Base-by-base conservation (phyloP, 257 asterid species). In the Phtheirospermum japonicum region DNA sequence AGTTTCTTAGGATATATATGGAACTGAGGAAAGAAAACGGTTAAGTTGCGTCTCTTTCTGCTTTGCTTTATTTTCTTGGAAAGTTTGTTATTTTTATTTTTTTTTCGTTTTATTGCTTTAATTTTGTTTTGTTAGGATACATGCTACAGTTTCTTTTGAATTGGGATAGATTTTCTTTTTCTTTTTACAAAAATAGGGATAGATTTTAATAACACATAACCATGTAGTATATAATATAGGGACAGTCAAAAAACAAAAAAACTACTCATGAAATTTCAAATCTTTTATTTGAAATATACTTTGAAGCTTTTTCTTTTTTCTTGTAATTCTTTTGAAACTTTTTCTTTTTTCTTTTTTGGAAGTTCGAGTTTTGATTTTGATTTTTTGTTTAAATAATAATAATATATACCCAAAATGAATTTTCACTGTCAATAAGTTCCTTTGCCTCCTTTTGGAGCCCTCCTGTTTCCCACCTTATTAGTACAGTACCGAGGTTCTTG, bases 1-100 rank as follows among this genome's bases (percentile, higher is more conserved):
- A 75, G 89, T 76, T 71, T 66, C 30, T 30, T 48, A 76, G 64
- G 77, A 71, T 71, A 60, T 36, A 9, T 6, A 36, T 6, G 8
- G 4, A n/a, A n/a, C n/a, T 52, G 74, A 66, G 68, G 81, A 78
- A 88, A 83, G 77, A 65, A 73, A 79, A 73, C 68, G 43, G 77
- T 75, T 63, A 73, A 73, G 83, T 77, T n/a, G n/a, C n/a, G n/a
- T n/a, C n/a, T n/a, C n/a, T n/a, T n/a, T n/a, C n/a, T n/a, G n/a
- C n/a, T 70, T 63, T 19, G 45, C 37, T 70, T 50, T 50, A 50
- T 54, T 55, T 73, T 70, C 59, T 53, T 63, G 54, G 67, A 64
- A 76, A 76, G 73, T 69, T 59, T 40, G 83, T 57, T 76, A 20
- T 49, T 56, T 57, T 57, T 12, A 6, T 0, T 17, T 48, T 14